These are phyloP conservation scores for Colletotrichum higginsianum DNA, from an alignment of 2,329 filamentous ascomycete genomes.

Conservation along the genomic window DNA sequence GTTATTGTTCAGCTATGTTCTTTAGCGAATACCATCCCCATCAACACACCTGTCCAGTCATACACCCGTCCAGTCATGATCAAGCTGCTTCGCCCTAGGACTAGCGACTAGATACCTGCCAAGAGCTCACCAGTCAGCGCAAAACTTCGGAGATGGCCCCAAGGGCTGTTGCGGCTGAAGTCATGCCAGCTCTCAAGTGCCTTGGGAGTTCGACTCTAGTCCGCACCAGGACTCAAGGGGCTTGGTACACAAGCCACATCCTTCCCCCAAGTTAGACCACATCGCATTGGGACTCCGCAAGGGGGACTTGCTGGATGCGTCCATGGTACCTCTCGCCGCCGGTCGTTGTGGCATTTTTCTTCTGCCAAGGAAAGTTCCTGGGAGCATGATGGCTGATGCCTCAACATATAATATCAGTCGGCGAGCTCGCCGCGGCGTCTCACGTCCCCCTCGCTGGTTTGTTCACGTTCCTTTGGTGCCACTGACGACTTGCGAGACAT, in stretches of 20 bases:
- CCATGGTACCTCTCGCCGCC: background rate
- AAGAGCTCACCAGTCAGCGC: conserved; percentile 7
- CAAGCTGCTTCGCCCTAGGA: background rate
- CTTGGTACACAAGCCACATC: conserved; percentile 11
- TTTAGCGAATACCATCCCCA: no score
- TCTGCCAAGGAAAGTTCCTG: background rate
- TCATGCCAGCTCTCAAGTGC: background rate
- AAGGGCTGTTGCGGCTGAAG: conserved; percentile 26
- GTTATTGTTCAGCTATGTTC: background rate
- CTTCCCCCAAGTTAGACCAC: background rate
- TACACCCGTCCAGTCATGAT: no score
- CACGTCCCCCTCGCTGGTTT: background rate
- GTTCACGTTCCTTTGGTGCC: background rate
- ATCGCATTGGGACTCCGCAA: background rate
- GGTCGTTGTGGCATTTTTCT: background rate
- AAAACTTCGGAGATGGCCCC: conserved; percentile 18
- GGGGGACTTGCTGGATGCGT: background rate
- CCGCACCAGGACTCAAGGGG: background rate
- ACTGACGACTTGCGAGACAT: background rate
- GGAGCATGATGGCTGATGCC: background rate
- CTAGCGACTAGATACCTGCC: background rate
- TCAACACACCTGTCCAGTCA: no score
- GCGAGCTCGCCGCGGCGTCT: background rate
- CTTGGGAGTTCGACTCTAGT: background rate
- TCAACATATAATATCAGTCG: background rate